Base-by-base conservation (phyloP, 1,284 basidiomycete species). In the Xerocomus cyaneibrunnescens region DNA sequence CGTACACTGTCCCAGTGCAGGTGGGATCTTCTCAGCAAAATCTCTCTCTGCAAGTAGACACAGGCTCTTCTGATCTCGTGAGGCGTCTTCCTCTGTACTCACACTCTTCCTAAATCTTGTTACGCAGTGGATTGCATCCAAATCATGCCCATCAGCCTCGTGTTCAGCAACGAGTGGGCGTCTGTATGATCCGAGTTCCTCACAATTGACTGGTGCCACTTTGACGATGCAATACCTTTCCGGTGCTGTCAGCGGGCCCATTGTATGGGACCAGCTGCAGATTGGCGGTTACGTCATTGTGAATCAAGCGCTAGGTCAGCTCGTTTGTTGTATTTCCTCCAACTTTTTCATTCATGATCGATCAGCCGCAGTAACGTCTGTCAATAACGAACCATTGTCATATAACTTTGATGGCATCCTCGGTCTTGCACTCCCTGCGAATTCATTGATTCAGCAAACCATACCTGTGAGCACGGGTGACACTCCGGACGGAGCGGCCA, bases 11-110 rank as follows among this genome's bases (percentile, higher is more conserved):
- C 25, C 74, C 81, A 8, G 68, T 86, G 7, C 67, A 61, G 22
- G 68, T 87, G 17, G 85, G 87, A 16, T 58, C 59, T 21, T 62
- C 61, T 7, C 66, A 62, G 21, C 81, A 84, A 54, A 74, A 75
- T 21, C 67, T 84, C 30, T 79, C 75, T 4, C 68, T 90, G 2
- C 85, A 88, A 59, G 76, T 89, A 30, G 87, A 90, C 59, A 87
- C 84, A 0, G 87, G 88, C 31, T 89, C 87, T 1, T 85, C 85
- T 0, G 87, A 90, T 67, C 73, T 89, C 23, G 86, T 87, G 51
- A 57, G 83, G 71, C 34, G 39, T 27, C 16, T 52, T 56, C 30
- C 21, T 55, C 28, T 49, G 32, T 25, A 21, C 27, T 45, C 22
- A 3, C n/a, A 27, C 30, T 39, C 28, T 44, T 49, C 37, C 31